A percentile compares a stretch with the other conserved stretches of the same genome.
These are phyloP conservation scores for Trypanosoma theileri DNA, from an alignment of 208 protist genomes.

Conservation along the genomic window DNA sequence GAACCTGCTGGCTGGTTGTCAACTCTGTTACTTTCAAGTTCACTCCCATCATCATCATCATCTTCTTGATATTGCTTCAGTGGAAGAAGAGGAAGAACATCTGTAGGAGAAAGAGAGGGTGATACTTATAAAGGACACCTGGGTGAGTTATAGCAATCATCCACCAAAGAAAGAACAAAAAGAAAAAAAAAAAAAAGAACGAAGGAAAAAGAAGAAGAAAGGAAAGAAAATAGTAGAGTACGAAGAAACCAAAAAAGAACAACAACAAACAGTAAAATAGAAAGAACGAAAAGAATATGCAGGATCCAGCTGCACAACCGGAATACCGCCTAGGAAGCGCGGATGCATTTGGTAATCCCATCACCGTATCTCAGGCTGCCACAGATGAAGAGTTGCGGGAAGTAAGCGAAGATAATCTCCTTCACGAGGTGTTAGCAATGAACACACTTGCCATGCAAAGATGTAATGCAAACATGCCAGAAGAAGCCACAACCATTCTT, in stretches of 20 bases:
- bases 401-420: slow-evolving; percentile 46
- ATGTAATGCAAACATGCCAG: slow-evolving; percentile 45
- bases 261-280: not conserved
- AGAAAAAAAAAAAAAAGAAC: too few species aligned
- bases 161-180: not conserved
- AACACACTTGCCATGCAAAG: slow-evolving; percentile 85
- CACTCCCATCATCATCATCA: too few species aligned
- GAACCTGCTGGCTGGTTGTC: too few species aligned
- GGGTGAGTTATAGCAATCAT: too few species aligned
- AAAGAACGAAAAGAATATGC: not conserved
- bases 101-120: too few species aligned
- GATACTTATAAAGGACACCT: too few species aligned
- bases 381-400: not conserved
- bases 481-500: slow-evolving; percentile 56
- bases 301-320: not conserved
- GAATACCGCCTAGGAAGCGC: not conserved
- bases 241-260: not conserved
- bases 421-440: slow-evolving; percentile 77
- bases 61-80: too few species aligned
- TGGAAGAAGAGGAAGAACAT: too few species aligned
- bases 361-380: not conserved
- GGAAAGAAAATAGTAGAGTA: not conserved
- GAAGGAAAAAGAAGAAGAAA: not conserved
- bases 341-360: not conserved
- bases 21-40: too few species aligned